Base-by-base conservation (phyloP, 1,284 basidiomycete genomes). In the Heterobasidion irregulare region DNA sequence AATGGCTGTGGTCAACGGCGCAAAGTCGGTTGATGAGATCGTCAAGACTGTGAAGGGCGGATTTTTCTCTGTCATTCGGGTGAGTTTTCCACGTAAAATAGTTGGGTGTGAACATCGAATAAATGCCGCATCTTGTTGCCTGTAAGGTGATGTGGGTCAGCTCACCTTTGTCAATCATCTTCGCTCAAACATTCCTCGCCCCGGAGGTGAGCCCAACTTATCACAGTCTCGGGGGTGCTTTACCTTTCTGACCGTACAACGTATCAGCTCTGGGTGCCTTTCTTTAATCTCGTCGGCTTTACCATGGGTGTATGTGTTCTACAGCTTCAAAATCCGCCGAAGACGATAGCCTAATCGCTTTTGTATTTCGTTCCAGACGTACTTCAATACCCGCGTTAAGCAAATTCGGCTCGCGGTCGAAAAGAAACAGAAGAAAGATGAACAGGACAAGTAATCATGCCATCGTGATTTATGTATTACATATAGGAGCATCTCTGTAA, bases 1-100 rank as follows among this genome's bases (percentile, higher is more conserved):
- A 49, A 89, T 93, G 83, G 89, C 92, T 6, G 71, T 94, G 52
- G 92, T 96, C 62, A 89, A 87, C 62, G 93, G 93, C 46, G 89
- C 89, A 12, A 81, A 78, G 62, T 81, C 84, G 2, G 61, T 79
- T 8, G 78, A 83, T 43, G 84, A 87, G 41, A 75, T 94, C 54
- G 64, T 80, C 52, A 81, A 79, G 62, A 88, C 89, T 0, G 80
- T 94, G 55, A 86, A 83, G 67, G 78, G 73, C 38, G 86, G 88
- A 35, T 91, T 93, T 75, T 78, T 86, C 68, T 71, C 80, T 34
- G 86, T 93, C 56, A 79, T 95, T 61, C 74, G 80, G 69, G 89
- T 91, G 62, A 52, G 77, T 64, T 12, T 26, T 26, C 5, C 26
- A 26, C 26, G 26, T 26, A 26, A 26, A 4, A 26, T 6, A 26